phyloP scores from a whole-genome alignment of 495 filamentous ascomycete species.

The Podospora fimiseda region DNA sequence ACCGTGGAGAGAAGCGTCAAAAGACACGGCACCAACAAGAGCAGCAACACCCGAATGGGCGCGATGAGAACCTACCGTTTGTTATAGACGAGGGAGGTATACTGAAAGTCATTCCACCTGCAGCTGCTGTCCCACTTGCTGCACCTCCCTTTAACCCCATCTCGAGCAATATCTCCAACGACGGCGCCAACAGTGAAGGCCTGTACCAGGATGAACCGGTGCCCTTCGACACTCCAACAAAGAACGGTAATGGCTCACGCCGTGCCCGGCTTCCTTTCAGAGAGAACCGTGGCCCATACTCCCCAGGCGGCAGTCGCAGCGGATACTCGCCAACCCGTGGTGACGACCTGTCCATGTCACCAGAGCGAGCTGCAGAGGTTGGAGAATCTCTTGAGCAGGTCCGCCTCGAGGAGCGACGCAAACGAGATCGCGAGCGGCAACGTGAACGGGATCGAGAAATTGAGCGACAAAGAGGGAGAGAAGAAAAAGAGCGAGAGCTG shows the following conservation, averaged over 20 bases:
- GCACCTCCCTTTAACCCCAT: slow-evolving; percentile 7
- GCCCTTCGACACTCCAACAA: slow-evolving; percentile 24
- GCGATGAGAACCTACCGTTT: slow-evolving; percentile 26
- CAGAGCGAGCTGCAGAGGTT: slow-evolving; percentile 18
- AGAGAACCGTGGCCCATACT: slow-evolving; percentile 22
- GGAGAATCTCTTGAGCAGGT: slow-evolving; percentile 21
- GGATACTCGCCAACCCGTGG: slow-evolving; percentile 16
- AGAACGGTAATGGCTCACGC: slow-evolving; percentile 16
- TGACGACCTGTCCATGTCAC: slow-evolving; percentile 21
- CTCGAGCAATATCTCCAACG: slow-evolving; percentile 9
- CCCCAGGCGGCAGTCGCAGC: slow-evolving; percentile 9
- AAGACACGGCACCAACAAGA: neutral
- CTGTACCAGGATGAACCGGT: slow-evolving; percentile 19
- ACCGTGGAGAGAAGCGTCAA: slow-evolving; percentile 4
- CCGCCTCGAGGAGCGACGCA: slow-evolving; percentile 22
- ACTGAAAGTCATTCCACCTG: slow-evolving; percentile 23
- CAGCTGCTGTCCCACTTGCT: slow-evolving; percentile 5
- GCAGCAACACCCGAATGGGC: slow-evolving; percentile 5
- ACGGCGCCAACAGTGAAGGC: slow-evolving; percentile 20
- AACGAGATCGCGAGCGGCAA: slow-evolving; percentile 20
- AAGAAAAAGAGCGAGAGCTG: slow-evolving; percentile 20
- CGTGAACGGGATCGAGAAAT: slow-evolving; percentile 15
- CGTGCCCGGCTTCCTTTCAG: slow-evolving; percentile 21
- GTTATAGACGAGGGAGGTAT: slow-evolving; percentile 28
- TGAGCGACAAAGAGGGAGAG: slow-evolving; percentile 17